Evolutionary conservation across 2,329 filamentous ascomycete genomes (phyloP), one percentile per base, ranked within the genome.

Genomic region (Ophiostoma sp.): DNA sequence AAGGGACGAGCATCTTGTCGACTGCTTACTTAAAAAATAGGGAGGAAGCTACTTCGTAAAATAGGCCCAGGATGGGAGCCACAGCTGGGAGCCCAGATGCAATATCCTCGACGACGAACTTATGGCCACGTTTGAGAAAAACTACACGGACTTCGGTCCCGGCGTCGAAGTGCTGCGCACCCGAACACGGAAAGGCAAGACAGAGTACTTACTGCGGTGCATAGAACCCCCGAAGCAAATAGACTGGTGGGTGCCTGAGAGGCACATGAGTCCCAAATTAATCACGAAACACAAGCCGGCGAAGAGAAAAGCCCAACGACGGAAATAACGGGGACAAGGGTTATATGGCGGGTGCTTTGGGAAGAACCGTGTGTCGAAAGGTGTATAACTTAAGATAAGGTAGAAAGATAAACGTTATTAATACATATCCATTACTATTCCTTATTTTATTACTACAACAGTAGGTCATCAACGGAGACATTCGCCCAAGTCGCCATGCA

Each of bases 81-180:
- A 66, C 22, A 66, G 7, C 17, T 66, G 12, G 7, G 31, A 66
- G 61, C 61, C 36, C 25, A 2, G 7, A 45, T 8, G 33, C 1
- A 66, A 66, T 45, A 66, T 66, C 7, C 12, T 66, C n/a, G n/a
- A 66, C 61, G 61, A 66, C 61, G 61, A 66, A 25, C 17, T 66
- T 66, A 25, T 66, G 12, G 36, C 33, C 3, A 45, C 36, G 9
- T 66, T 66, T 45, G 7, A 66, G 8, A 66, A 25, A 66, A 66
- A 66, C 61, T 66, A 66, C n/a, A 66, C 1, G 17, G 17, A 19
- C 36, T 66, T 66, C 36, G 36, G n/a, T 66, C 61, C 1, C 61
- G 61, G 61, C 61, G 61, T 66, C 61, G 61, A 66, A 25, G 61
- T 66, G 15, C 7, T 66, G 12, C 17, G 17, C 12, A 66, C 36